phyloP scores from a whole-genome alignment of 1,284 basidiomycete genomes.

The Abortiporus biennis region DNA sequence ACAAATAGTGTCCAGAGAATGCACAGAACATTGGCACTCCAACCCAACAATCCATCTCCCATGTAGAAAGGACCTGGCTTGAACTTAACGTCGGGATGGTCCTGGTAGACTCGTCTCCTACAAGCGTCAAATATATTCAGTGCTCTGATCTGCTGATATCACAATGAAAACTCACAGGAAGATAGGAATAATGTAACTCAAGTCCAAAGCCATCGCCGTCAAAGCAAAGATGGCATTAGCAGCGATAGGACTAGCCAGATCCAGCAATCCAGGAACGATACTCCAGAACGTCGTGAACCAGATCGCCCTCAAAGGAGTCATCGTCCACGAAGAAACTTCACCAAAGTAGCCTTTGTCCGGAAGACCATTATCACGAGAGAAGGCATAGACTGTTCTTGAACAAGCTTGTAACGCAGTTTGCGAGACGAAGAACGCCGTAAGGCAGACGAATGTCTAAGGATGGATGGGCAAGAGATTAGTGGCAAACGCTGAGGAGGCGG shows the following conservation, averaged over 20 bases:
- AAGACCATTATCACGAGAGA: conserved; percentile 80
- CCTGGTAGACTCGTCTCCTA: conserved; percentile 59
- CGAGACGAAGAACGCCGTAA: conserved; percentile 80
- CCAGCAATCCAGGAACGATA: conserved; percentile 69
- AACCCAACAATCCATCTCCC: conserved; percentile 67
- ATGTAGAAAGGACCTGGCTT: conserved; percentile 88
- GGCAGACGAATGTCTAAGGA: conserved; percentile 59
- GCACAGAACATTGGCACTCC: conserved; percentile 59
- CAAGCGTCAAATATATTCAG: conserved; percentile 1
- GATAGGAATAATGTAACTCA: conserved; percentile 74
- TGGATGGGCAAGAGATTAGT: not conserved
- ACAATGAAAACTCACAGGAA: conserved; percentile 33
- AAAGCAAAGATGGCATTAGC: conserved; percentile 82
- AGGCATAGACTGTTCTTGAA: conserved; percentile 85
- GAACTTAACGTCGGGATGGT: conserved; percentile 83
- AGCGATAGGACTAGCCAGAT: conserved; percentile 74
- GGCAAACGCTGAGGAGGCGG: not conserved
- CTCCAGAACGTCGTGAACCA: conserved; percentile 70
- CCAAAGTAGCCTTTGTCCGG: conserved; percentile 83
- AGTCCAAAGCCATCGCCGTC: conserved; percentile 67
- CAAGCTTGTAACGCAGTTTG: conserved; percentile 82
- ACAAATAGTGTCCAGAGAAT: conserved; percentile 69
- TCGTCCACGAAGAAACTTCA: conserved; percentile 54
- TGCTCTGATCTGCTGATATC: conserved; percentile 1
- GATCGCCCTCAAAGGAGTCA: conserved; percentile 81